These are phyloP conservation scores for Barnettozyma hawaiiensis DNA, from an alignment of 1,139 yeast species.

Conservation along the genomic window DNA sequence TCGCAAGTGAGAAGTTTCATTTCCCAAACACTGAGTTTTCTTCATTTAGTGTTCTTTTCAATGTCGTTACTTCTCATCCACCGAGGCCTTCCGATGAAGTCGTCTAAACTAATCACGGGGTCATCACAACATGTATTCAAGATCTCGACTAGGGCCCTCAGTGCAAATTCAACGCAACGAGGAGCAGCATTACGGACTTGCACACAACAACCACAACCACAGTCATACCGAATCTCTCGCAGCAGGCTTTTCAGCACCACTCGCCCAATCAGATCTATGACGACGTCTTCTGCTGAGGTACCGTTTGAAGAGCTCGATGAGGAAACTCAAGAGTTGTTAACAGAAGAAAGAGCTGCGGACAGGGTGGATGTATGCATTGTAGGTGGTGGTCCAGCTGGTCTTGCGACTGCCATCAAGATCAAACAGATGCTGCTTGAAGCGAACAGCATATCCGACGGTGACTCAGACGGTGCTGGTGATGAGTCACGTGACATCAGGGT, in stretches of 20 bases:
- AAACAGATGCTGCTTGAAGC: no score
- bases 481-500: slow-evolving; percentile 66
- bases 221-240: not conserved
- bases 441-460: no score
- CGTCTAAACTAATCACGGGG: slow-evolving; percentile 7
- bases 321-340: slow-evolving; percentile 42
- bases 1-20: no score
- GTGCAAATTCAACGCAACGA: not conserved
- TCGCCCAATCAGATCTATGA: no score
- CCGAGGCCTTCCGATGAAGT: slow-evolving; percentile 5
- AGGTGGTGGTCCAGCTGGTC: slow-evolving; percentile 97
- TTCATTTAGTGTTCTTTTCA: no score
- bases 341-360: slow-evolving; percentile 71
- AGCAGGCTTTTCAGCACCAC: slow-evolving; percentile 6
- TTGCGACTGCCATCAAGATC: slow-evolving; percentile 84
- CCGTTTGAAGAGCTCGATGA: slow-evolving; percentile 34
- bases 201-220: no score
- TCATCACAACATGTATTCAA: not conserved
- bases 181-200: not conserved
- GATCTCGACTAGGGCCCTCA: not conserved
- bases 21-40: no score
- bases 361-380: slow-evolving; percentile 90
- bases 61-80: no score
- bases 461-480: slow-evolving; percentile 62
- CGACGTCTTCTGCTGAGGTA: slow-evolving; percentile 30